Conservation (phyloP, 805 yeast genomes). For the Candida manassasensis region DNA sequence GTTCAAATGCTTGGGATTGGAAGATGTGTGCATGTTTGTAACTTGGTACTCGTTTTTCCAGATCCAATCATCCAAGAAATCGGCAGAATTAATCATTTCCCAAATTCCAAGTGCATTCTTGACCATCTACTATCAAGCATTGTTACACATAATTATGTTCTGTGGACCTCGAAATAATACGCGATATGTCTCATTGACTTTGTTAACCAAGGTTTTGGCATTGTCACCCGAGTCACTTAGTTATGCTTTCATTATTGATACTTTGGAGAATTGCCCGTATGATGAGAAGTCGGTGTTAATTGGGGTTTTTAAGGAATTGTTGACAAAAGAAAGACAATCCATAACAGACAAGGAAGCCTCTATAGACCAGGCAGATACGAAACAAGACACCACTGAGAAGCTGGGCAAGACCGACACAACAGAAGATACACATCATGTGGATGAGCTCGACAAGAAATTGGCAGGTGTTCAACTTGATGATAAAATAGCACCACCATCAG, state of each 20-base stretch:
- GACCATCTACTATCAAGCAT: conserved; percentile 25
- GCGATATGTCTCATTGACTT: conserved; percentile 46
- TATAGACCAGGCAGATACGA: conserved; percentile 7
- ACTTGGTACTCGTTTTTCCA: conserved; percentile 32
- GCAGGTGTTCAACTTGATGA: conserved; percentile 1
- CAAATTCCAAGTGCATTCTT: conserved; percentile 26
- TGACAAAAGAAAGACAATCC: conserved; percentile 30
- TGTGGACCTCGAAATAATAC: conserved; percentile 23
- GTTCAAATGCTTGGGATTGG: conserved; percentile 17
- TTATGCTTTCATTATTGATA: conserved; percentile 58
- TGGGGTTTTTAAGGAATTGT: conserved; percentile 65
- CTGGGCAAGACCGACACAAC: background rate
- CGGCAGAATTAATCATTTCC: conserved; percentile 26
- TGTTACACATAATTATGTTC: conserved; percentile 20
- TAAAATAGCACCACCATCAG: conserved; percentile 1
- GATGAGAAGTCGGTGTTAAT: conserved; percentile 56
- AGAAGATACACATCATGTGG: conserved; percentile 1
- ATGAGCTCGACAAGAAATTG: conserved; percentile 2
- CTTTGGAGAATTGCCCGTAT: conserved; percentile 63
- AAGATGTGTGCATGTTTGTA: conserved; percentile 33
- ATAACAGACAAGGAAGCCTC: conserved; percentile 7
- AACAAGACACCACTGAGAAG: conserved; percentile 5
- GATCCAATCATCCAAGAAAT: conserved; percentile 9
- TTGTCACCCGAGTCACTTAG: conserved; percentile 51
- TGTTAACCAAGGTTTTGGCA: conserved; percentile 61